Percentiles rank a stretch among this genome's conserved stretches.
These are phyloP conservation scores for Chenopodium quinoa DNA, from an alignment of 148 eudicot genomes.

Conservation along the genomic window DNA sequence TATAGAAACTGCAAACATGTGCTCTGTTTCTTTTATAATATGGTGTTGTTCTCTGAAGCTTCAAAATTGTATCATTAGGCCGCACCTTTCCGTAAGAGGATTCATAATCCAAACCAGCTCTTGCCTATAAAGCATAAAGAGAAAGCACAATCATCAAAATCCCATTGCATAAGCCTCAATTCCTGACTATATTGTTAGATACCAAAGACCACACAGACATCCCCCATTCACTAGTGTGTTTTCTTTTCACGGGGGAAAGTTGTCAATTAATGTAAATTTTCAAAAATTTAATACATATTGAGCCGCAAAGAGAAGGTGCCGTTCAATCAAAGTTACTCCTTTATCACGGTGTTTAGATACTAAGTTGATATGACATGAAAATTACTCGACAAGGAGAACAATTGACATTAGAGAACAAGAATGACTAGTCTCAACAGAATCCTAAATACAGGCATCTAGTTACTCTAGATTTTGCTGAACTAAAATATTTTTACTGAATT, in stretches of 20 bases:
- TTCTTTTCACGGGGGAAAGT: background rate
- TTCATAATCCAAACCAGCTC: constrained; percentile 94
- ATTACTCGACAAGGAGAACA: background rate
- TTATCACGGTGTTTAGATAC: background rate
- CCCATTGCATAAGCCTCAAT: background rate
- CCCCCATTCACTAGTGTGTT: background rate
- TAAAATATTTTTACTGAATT: too few relatives aligned
- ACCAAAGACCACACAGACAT: background rate
- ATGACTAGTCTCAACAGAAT: background rate
- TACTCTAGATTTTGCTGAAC: too few relatives aligned
- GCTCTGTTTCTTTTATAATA: constrained; percentile 98
- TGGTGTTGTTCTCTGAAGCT: constrained; percentile 93
- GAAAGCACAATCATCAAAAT: constrained; percentile 1
- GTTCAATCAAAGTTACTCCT: background rate
- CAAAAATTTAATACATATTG: background rate
- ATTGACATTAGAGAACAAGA: background rate
- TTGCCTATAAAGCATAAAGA: constrained; percentile 48
- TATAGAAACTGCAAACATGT: constrained; percentile 88
- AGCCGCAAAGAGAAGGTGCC: background rate
- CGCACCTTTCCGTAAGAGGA: constrained; percentile 80
- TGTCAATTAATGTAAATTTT: background rate
- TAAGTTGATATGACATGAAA: background rate
- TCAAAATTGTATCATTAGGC: constrained; percentile 81
- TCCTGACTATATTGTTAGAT: background rate
- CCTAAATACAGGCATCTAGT: background rate